phyloP scores from a whole-genome alignment of 768 basidiomycete genomes.

The Lentinula detonsa region DNA sequence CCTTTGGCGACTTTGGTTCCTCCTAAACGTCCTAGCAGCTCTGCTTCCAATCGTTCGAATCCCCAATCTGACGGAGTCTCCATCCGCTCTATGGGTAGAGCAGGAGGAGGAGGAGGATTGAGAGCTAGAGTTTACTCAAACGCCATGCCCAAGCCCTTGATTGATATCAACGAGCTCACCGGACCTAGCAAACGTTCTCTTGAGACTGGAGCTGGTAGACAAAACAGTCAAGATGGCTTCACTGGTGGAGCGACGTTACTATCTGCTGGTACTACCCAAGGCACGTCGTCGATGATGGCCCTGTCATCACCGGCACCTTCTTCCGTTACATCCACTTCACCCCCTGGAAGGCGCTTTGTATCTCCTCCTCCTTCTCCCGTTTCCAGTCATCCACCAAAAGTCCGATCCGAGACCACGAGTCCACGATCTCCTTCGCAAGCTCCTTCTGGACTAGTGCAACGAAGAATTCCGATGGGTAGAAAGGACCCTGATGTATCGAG shows the following conservation, averaged over 20 bases:
- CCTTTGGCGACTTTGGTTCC: slow-evolving; percentile 59
- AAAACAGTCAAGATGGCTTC: slow-evolving; percentile 26
- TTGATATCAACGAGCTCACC: slow-evolving; percentile 43
- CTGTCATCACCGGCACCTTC: slow-evolving; percentile 17
- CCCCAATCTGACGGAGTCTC: slow-evolving; percentile 16
- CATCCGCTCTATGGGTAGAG: slow-evolving; percentile 14
- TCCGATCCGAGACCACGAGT: background rate
- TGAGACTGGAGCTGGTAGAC: slow-evolving; percentile 1
- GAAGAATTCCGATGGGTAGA: background rate
- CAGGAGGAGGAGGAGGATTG: slow-evolving; percentile 1
- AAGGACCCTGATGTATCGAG: background rate
- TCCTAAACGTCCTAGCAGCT: slow-evolving; percentile 64
- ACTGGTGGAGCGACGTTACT: slow-evolving; percentile 29
- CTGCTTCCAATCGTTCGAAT: slow-evolving; percentile 15
- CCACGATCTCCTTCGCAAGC: background rate
- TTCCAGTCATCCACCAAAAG: background rate
- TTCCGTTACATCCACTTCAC: slow-evolving; percentile 19
- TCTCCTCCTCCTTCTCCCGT: slow-evolving; percentile 29
- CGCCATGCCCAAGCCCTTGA: slow-evolving; percentile 34
- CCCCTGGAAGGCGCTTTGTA: slow-evolving; percentile 27
- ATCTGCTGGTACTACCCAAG: background rate
- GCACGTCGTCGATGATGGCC: slow-evolving; percentile 5
- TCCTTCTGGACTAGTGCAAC: background rate
- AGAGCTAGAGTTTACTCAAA: slow-evolving; percentile 1
- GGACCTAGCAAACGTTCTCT: slow-evolving; percentile 9